phyloP scores from a whole-genome alignment of 805 yeast genomes.

The Pichia paraexigua region DNA sequence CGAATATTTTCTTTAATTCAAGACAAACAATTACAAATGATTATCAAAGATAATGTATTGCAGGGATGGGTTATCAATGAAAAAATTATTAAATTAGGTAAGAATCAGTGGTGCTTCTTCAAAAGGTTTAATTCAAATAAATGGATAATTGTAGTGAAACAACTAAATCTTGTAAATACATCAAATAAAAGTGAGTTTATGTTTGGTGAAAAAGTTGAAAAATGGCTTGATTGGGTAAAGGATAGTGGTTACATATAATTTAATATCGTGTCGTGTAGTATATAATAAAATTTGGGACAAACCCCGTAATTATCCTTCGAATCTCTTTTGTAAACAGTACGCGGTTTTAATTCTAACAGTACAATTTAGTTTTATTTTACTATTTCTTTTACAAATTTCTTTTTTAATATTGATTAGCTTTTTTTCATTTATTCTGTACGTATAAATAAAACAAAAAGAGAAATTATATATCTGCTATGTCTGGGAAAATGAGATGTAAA shows the following conservation, averaged over 20 bases:
- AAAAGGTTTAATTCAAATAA: conserved; percentile 8
- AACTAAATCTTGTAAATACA: conserved; percentile 10
- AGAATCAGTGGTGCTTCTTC: conserved; percentile 23
- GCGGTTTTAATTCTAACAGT: not conserved
- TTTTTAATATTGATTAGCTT: not conserved
- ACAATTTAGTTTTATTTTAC: too few relatives aligned
- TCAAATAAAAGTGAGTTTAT: conserved; percentile 9
- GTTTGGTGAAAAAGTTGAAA: conserved; percentile 21
- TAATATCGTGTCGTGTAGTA: not conserved
- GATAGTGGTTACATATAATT: conserved; percentile 1
- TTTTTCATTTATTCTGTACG: too few relatives aligned
- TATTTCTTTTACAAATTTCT: not conserved
- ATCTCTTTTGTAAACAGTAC: not conserved
- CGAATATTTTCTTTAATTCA: conserved; percentile 4
- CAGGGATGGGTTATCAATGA: conserved; percentile 8
- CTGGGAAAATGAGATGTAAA: conserved; percentile 18
- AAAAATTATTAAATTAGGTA: conserved; percentile 19
- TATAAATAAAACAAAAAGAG: not conserved
- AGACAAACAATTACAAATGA: conserved; percentile 3
- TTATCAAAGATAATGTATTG: not conserved
- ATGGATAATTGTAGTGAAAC: conserved; percentile 17
- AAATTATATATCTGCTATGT: not conserved
- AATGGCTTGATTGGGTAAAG: conserved; percentile 16
- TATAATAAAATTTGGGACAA: not conserved
- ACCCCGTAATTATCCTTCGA: not conserved